Percentiles rank a stretch among this genome's conserved stretches.
Conservation (phyloP, 345 rosid species). For the Nasturtium officinale region DNA sequence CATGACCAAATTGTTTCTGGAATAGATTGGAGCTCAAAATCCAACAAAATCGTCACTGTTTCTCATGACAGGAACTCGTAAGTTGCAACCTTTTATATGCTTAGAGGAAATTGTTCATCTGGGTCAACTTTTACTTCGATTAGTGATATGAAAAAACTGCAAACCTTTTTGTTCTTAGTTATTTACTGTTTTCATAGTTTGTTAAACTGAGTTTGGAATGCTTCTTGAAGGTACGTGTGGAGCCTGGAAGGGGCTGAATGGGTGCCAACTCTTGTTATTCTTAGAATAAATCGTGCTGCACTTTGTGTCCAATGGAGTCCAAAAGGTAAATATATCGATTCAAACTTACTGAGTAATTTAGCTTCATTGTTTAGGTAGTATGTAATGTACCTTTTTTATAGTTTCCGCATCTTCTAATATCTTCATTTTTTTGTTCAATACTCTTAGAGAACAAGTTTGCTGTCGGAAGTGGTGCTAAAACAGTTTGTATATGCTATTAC, state of each 20-base stretch:
- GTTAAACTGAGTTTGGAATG: slow-evolving; percentile 2
- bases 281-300: slow-evolving; percentile 96
- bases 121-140: background rate
- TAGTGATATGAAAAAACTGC: background rate
- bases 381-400: background rate
- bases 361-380: slow-evolving; percentile 12
- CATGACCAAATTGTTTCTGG: slow-evolving; percentile 98
- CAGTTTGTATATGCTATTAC: slow-evolving; percentile 94
- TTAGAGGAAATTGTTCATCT: background rate
- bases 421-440: slow-evolving; percentile 24
- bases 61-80: slow-evolving; percentile 98
- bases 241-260: slow-evolving; percentile 85
- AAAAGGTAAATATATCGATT: slow-evolving; percentile 55
- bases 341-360: background rate
- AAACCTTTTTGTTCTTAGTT: slow-evolving; percentile 4
- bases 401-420: slow-evolving; percentile 20
- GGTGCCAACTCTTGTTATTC: slow-evolving; percentile 96
- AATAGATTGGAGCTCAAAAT: slow-evolving; percentile 86
- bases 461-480: slow-evolving; percentile 99
- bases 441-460: slow-evolving; percentile 91
- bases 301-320: slow-evolving; percentile 98
- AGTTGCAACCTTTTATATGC: slow-evolving; percentile 45
- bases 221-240: slow-evolving; percentile 78
- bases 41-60: slow-evolving; percentile 85
- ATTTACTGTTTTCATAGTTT: slow-evolving; percentile 28